Base-by-base conservation (phyloP, 768 basidiomycete species). In the Serendipita sp. region DNA sequence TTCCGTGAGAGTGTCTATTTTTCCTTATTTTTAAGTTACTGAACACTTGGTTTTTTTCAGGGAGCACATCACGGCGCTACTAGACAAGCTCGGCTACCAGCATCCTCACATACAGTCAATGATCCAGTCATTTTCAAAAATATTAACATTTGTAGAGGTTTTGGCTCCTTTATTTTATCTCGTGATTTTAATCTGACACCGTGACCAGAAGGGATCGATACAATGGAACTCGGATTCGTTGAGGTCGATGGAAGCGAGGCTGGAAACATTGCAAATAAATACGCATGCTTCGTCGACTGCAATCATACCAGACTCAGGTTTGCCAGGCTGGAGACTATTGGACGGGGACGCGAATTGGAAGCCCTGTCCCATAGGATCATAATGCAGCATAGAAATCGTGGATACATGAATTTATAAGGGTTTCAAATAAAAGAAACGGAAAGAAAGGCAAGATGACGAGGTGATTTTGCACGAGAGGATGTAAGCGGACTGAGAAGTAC, bases 341-440 rank as follows among this genome's bases (percentile, higher is more conserved):
- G 73, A 76, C 33, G 70, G 71, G 23, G 72, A 67, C 16, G 74
- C 73, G 15, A 71, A 72, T 43, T 88, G 88, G 88, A 77, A 74
- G 66, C 77, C 83, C 2, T 84, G 81, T 69, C 87, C 88, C 3
- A 84, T 90, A 50, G 88, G 88, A 6, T 31, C 55, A 60, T 52
- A 52, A 52, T 31, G 48, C 18, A 52, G 31, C 48, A 52, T 52
- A 52, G 18, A 60, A 34, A 60, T 3, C 18, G 55, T 34, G 18
- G 5, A 52, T 23, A 18, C 18, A 52, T 10, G 18, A 16, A 31
- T 6, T 18, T 5, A 52, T 31, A 18, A 16, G 48, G 5, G 16
- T 52, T 52, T 31, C 5, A 13, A 16, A n/a, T 52, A 52, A 23
- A 52, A 5, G 31, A 5, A 16, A 31, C 8, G n/a, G 8, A n/a